Evolutionary conservation across 768 basidiomycete genomes (phyloP).

Genomic region (Termitomyces sp.): DNA sequence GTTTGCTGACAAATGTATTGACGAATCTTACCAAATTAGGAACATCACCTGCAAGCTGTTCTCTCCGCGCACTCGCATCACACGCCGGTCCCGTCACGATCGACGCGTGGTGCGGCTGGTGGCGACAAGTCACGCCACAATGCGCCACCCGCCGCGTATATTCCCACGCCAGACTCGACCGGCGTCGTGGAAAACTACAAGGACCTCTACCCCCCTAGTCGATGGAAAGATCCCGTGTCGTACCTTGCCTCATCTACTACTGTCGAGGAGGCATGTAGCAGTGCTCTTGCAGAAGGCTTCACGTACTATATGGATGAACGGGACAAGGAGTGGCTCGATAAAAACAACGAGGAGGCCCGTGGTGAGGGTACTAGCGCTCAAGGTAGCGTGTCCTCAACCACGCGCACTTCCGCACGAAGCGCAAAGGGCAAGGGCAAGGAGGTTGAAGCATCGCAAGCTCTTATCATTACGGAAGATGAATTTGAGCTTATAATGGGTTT

Average conservation of each 20-base stretch:
- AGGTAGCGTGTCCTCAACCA: constrained; percentile 53
- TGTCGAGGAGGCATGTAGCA: constrained; percentile 66
- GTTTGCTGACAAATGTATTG: constrained; percentile 40
- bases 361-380: constrained; percentile 83
- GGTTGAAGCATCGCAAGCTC: constrained; percentile 56
- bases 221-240: constrained; percentile 72
- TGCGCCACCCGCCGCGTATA: constrained; percentile 56
- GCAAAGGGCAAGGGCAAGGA: constrained; percentile 84
- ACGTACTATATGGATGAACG: constrained; percentile 95
- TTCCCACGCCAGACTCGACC: constrained; percentile 90
- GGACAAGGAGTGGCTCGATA: constrained; percentile 91
- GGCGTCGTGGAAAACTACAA: constrained; percentile 76
- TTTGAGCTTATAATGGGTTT: constrained; percentile 96
- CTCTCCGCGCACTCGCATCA: constrained; percentile 37
- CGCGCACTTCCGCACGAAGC: constrained; percentile 56
- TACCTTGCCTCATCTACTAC: constrained; percentile 83
- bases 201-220: constrained; percentile 60
- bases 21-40: constrained; percentile 34
- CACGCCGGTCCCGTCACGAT: constrained; percentile 21
- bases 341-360: constrained; percentile 81
- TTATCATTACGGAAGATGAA: constrained; percentile 82
- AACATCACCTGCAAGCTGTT: constrained; percentile 49
- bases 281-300: constrained; percentile 66
- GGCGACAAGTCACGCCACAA: constrained; percentile 24
- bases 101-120: constrained; percentile 22